Conservation (phyloP, 2,329 filamentous ascomycete genomes). For the Aspergillus brasiliensis region DNA sequence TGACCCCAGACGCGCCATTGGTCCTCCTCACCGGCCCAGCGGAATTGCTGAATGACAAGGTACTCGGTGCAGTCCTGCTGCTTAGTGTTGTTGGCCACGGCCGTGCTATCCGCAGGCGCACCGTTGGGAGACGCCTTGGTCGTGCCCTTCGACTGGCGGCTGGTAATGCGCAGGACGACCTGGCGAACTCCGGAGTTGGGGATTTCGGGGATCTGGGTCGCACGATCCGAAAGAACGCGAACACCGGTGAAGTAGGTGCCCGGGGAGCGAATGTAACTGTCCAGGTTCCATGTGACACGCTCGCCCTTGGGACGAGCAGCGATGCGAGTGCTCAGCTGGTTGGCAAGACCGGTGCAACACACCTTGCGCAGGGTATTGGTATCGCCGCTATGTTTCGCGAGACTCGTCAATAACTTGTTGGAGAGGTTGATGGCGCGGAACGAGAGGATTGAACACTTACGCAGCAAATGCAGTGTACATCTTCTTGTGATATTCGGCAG, state of each 20-base stretch:
- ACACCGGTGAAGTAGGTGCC: conserved; percentile 40
- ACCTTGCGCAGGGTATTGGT: conserved; percentile 36
- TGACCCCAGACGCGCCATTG: conserved; percentile 56
- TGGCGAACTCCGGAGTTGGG: conserved; percentile 43
- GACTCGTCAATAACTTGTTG: conserved; percentile 6
- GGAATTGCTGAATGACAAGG: conserved; percentile 52
- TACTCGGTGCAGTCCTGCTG: conserved; percentile 52
- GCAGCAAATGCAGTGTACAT: conserved; percentile 53
- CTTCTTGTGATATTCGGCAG: conserved; percentile 43
- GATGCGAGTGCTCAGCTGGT: conserved; percentile 38
- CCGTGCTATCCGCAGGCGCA: background rate
- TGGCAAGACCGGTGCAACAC: conserved; percentile 42
- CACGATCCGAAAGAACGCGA: conserved; percentile 46
- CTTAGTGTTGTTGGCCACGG: conserved; percentile 29
- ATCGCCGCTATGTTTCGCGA: conserved; percentile 36
- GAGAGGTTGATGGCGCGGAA: background rate
- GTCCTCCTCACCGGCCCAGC: conserved; percentile 43
- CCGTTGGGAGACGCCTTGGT: conserved; percentile 15
- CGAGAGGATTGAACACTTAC: conserved; percentile 32
- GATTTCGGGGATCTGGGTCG: conserved; percentile 42
- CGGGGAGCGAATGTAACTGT: conserved; percentile 40
- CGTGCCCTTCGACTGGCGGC: conserved; percentile 36
- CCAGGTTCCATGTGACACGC: conserved; percentile 39
- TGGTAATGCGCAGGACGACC: conserved; percentile 43
- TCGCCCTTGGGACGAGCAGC: conserved; percentile 34